Conservation (phyloP, 1,284 basidiomycete genomes). For the Singerocomus inundabilis region DNA sequence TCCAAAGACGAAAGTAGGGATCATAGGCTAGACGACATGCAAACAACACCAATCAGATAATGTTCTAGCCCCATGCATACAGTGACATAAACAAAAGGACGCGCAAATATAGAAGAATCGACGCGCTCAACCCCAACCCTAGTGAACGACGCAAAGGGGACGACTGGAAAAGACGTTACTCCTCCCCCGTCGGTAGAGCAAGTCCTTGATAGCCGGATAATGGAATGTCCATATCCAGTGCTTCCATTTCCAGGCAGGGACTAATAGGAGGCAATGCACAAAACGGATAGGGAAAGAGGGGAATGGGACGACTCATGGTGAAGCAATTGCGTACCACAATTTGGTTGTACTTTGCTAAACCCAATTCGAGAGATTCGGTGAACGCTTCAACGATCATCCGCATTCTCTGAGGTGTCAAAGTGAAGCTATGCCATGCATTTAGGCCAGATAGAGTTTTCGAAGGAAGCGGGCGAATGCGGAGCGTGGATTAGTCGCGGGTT, state of each 20-base stretch:
- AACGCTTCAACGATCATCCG: slow-evolving; percentile 97
- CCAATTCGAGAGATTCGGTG: slow-evolving; percentile 87
- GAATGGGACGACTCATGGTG: neutral
- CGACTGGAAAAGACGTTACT: neutral
- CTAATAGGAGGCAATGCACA: neutral
- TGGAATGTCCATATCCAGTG: neutral
- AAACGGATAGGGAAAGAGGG: slow-evolving; percentile 3
- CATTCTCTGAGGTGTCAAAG: slow-evolving; percentile 90
- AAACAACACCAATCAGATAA: slow-evolving; percentile 15
- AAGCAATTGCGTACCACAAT: slow-evolving; percentile 70
- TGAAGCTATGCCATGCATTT: slow-evolving; percentile 53
- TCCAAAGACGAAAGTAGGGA: slow-evolving; percentile 96
- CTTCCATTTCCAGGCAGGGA: slow-evolving; percentile 5
- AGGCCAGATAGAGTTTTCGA: neutral
- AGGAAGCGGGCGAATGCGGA: neutral
- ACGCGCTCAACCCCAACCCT: neutral
- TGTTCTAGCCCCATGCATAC: slow-evolving; percentile 1
- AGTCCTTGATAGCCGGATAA: slow-evolving; percentile 1
- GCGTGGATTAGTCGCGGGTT: slow-evolving; percentile 9
- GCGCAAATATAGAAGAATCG: neutral
- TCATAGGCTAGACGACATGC: slow-evolving; percentile 70
- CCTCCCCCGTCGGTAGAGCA: neutral
- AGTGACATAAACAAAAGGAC: neutral
- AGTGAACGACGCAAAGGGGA: neutral
- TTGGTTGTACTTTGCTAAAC: slow-evolving; percentile 81